Percentiles rank a stretch among this genome's conserved stretches.
Conservation (phyloP, 352 stramenopile species). For the Phytophthora parvispora region DNA sequence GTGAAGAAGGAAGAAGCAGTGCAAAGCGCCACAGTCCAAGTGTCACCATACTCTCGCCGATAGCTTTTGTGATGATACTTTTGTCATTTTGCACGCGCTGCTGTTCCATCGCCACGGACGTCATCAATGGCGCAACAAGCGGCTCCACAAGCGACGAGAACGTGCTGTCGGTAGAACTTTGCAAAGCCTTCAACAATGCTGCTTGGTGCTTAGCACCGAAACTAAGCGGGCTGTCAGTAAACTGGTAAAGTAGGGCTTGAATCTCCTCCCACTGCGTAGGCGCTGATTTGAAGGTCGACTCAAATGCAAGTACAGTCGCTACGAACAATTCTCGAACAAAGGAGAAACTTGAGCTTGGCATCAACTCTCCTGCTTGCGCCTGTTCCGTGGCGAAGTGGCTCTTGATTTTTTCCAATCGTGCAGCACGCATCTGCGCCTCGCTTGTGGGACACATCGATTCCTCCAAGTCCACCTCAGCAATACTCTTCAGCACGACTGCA, state of each 20-base stretch:
- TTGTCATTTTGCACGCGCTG: not conserved
- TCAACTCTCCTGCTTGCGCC: conserved; percentile 17
- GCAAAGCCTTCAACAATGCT: conserved; percentile 41
- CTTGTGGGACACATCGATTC: conserved; percentile 67
- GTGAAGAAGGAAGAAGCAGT: conserved; percentile 94
- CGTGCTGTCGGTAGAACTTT: conserved; percentile 43
- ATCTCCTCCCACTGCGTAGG: conserved; percentile 36
- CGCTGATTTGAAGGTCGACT: conserved; percentile 43
- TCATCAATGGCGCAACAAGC: conserved; percentile 49
- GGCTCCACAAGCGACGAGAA: conserved; percentile 47
- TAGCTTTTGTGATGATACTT: not conserved
- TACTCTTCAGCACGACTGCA: conserved; percentile 62
- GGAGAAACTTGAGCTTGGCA: conserved; percentile 23
- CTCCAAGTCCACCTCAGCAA: conserved; percentile 69
- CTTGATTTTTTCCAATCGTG: conserved; percentile 63
- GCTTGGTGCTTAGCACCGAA: conserved; percentile 27
- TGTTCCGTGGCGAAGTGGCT: conserved; percentile 47
- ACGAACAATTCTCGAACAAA: conserved; percentile 61
- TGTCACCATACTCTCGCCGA: conserved; percentile 89
- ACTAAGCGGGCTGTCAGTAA: conserved; percentile 15
- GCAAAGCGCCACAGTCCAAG: conserved; percentile 95
- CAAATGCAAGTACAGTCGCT: conserved; percentile 67
- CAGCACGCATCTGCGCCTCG: conserved; percentile 57
- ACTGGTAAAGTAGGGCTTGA: conserved; percentile 29
- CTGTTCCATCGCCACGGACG: conserved; percentile 25